Evolutionary conservation across 495 filamentous ascomycete genomes (phyloP), one percentile per base, ranked within the genome.

Genomic region (Amorphotheca resinae): DNA sequence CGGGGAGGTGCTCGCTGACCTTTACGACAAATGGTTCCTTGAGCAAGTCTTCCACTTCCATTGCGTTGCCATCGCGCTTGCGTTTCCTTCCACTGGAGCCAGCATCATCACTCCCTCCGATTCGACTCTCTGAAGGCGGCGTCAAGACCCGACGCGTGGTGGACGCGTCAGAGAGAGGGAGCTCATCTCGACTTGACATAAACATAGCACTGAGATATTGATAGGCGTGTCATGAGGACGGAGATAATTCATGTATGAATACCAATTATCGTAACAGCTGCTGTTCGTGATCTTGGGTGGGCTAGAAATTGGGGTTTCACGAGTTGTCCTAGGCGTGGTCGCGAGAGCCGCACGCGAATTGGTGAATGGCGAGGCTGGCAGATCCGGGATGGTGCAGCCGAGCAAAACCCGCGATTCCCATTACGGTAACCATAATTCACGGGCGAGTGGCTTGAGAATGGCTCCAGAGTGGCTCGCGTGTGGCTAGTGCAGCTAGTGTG

Each of bases 21-120:
- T 64, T 72, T 44, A 74, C 57, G 7, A 64, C 56, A 42, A 74
- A 62, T 11, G 60, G 50, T 16, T 66, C 59, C 28, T 63, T 65
- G 12, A 76, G 57, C 1, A 76, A 59, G 18, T 68, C 62, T 44
- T 70, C 64, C 53, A 67, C 62, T 44, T 70, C 64, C 53, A 67
- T 59, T 11, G 64, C 57, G 36, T 31, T 58, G 31, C 38, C 52
- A 42, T 52, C 51, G 20, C 55, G 49, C 38, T 58, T 55, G 7
- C 55, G 36, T 26, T 58, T 58, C 38, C 33, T 54, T 5, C 11
- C 15, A 8, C 42, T 45, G 20, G 22, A 28, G 9, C 9, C 30
- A 12, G 18, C 5, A 4, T 32, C 47, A 47, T 53, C 46, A 22
- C 49, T 48, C 9, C 35, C 41, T 18, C 53, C 59, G 20, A 49